Percentiles rank a stretch among this genome's conserved stretches.
phyloP scores from a whole-genome alignment of 306 rosid species.

The Casuarina equisetifolia region DNA sequence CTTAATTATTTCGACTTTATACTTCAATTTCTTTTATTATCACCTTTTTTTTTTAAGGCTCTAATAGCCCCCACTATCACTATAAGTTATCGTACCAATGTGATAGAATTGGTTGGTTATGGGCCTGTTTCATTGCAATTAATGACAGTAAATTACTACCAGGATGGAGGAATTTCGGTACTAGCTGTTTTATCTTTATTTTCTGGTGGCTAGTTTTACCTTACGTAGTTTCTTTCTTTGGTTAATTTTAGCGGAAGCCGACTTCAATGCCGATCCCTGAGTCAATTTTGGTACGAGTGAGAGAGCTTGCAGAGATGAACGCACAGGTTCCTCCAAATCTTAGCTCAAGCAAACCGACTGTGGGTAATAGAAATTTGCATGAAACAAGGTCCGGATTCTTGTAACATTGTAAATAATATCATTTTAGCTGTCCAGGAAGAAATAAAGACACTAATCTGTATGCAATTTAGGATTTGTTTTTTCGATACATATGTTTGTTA shows the following conservation, averaged over 20 bases:
- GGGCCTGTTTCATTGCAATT: not conserved
- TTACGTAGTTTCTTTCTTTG: not conserved
- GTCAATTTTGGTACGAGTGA: constrained; percentile 59
- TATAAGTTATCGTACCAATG: not conserved
- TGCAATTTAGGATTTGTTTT: constrained; percentile 23
- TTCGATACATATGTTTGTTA: constrained; percentile 13
- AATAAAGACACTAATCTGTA: constrained; percentile 34
- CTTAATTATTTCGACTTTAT: not conserved
- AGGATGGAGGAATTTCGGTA: not conserved
- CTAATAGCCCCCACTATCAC: not conserved
- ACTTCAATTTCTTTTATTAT: not conserved
- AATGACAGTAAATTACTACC: not conserved
- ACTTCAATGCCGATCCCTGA: constrained; percentile 77
- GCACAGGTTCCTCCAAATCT: constrained; percentile 62
- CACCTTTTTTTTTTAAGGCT: not conserved
- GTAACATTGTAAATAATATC: constrained; percentile 66
- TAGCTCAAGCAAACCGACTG: constrained; percentile 49
- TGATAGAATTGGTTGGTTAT: not conserved
- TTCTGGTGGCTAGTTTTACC: not conserved
- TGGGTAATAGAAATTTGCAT: constrained; percentile 38
- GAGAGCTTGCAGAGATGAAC: constrained; percentile 90
- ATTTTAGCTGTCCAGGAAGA: constrained; percentile 29
- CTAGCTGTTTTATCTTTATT: not conserved
- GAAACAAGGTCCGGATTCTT: constrained; percentile 59
- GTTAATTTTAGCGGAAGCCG: constrained; percentile 66